Evolutionary conservation across 768 basidiomycete genomes (phyloP).

Genomic region (Ephemerocybe angulata): DNA sequence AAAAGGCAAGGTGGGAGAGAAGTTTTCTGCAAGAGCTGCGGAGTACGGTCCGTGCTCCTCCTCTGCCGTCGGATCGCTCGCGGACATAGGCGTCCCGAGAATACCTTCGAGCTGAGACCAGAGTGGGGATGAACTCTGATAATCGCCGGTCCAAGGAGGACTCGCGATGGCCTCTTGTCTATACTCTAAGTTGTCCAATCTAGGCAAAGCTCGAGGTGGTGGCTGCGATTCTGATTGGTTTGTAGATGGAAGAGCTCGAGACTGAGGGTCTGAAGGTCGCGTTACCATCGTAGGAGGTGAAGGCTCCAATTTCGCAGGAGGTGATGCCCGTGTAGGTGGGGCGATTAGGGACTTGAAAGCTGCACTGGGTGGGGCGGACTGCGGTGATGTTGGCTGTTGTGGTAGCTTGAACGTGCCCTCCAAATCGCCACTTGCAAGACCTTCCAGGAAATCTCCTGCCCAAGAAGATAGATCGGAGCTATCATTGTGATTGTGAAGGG

Average conservation of each 20-base stretch:
- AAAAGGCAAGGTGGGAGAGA: constrained; percentile 24
- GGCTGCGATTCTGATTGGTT: neutral
- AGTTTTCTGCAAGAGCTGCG: constrained; percentile 21
- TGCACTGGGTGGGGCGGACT: constrained; percentile 4
- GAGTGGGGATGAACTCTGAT: constrained; percentile 10
- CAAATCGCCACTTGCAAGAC: constrained; percentile 33
- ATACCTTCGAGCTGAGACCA: constrained; percentile 18
- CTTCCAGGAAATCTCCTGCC: constrained; percentile 53
- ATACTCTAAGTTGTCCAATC: neutral
- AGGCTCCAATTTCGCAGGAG: neutral
- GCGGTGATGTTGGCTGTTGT: neutral
- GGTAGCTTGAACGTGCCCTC: constrained; percentile 11
- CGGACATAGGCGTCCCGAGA: constrained; percentile 22
- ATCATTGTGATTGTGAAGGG: constrained; percentile 41
- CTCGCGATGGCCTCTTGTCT: constrained; percentile 4
- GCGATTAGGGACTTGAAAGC: neutral
- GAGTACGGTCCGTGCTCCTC: constrained; percentile 15
- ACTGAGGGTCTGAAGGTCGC: neutral
- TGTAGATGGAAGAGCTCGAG: neutral
- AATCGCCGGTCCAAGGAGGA: constrained; percentile 9
- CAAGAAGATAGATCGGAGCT: constrained; percentile 47
- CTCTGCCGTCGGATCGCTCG: neutral
- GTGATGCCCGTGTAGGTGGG: neutral
- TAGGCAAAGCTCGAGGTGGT: neutral
- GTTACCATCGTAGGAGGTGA: neutral